A percentile compares a stretch with the other conserved stretches of the same genome.
phyloP scores from a whole-genome alignment of 768 basidiomycete species.

The Termitomyces sp. region DNA sequence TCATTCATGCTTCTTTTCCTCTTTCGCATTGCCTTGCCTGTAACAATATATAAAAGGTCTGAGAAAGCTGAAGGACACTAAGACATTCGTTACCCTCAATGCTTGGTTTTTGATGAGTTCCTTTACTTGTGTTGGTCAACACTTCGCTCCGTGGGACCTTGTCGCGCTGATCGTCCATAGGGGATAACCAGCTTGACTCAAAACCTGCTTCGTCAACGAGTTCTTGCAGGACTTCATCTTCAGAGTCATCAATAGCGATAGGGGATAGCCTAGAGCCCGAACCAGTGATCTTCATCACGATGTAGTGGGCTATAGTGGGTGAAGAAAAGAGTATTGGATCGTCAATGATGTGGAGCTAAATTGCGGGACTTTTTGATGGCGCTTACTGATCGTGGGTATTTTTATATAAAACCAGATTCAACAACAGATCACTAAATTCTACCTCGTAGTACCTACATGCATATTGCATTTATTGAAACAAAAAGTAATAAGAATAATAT shows the following conservation, averaged over 20 bases:
- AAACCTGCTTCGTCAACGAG: conserved; percentile 18
- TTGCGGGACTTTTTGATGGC: neutral
- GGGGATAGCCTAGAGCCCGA: conserved; percentile 30
- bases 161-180: conserved; percentile 1
- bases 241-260: conserved; percentile 34
- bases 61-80: neutral
- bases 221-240: conserved; percentile 31
- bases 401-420: neutral
- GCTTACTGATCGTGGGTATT: neutral
- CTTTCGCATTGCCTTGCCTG: conserved; percentile 8
- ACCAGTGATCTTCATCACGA: conserved; percentile 16
- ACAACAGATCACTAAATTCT: neutral
- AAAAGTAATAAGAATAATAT: neutral
- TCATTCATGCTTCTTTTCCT: conserved; percentile 9
- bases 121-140: neutral
- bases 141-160: neutral
- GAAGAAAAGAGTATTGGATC: neutral
- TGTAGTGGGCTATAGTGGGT: neutral
- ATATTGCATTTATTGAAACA: neutral
- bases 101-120: neutral
- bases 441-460: too few species aligned
- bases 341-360: neutral
- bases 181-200: neutral
- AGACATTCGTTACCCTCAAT: conserved; percentile 3
- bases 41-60: neutral